Conservation (phyloP, 495 filamentous ascomycete species). For the Aspergillus nidulans region DNA sequence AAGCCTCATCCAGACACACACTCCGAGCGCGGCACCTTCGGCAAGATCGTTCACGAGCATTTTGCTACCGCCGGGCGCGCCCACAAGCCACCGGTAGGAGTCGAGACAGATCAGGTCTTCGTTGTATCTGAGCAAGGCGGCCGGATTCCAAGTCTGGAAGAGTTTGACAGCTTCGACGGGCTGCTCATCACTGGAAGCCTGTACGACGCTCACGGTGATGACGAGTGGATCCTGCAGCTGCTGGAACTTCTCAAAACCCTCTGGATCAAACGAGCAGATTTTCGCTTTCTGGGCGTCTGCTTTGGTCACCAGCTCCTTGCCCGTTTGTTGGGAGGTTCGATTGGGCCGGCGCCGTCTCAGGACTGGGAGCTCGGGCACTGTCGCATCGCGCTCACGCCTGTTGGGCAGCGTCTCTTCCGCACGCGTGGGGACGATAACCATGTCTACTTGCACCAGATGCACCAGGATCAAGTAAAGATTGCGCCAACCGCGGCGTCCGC, state of each 20-base stretch:
- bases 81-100: slow-evolving; percentile 19
- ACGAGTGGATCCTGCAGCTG: slow-evolving; percentile 19
- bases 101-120: slow-evolving; percentile 21
- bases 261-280: slow-evolving; percentile 16
- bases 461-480: slow-evolving; percentile 17
- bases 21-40: slow-evolving; percentile 20
- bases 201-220: slow-evolving; percentile 20
- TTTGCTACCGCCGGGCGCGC: slow-evolving; percentile 15
- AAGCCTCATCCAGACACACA: slow-evolving; percentile 21
- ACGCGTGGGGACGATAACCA: slow-evolving; percentile 6
- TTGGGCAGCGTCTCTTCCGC: slow-evolving; percentile 17
- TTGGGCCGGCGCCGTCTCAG: slow-evolving; percentile 42
- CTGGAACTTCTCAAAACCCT: slow-evolving; percentile 14
- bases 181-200: slow-evolving; percentile 21
- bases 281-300: slow-evolving; percentile 62
- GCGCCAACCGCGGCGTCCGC: slow-evolving; percentile 14
- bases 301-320: slow-evolving; percentile 86
- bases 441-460: slow-evolving; percentile 21
- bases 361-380: slow-evolving; percentile 24
- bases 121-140: slow-evolving; percentile 20
- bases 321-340: slow-evolving; percentile 46
- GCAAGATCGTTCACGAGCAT: slow-evolving; percentile 16
- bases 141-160: slow-evolving; percentile 8
- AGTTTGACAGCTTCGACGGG: slow-evolving; percentile 19
- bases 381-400: slow-evolving; percentile 14